These are phyloP conservation scores for Rhynchosporium agropyri DNA, from an alignment of 2,329 filamentous ascomycete species.

Conservation along the genomic window DNA sequence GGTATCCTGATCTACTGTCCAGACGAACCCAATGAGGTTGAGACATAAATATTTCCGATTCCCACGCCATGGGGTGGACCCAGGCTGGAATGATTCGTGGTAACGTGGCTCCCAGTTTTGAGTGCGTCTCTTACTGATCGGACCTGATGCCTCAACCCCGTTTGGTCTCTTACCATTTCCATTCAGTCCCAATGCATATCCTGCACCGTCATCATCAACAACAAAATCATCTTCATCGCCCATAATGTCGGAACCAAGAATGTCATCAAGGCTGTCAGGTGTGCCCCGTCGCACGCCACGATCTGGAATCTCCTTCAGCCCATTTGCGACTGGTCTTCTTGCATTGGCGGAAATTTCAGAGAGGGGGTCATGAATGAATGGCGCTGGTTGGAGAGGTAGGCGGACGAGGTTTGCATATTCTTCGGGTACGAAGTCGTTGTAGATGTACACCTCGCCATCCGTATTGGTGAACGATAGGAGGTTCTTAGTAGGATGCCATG, in stretches of 20 bases:
- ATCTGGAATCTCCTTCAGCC: slow-evolving; percentile 53
- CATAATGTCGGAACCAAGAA: slow-evolving; percentile 64
- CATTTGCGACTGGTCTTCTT: slow-evolving; percentile 58
- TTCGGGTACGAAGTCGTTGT: slow-evolving; percentile 67
- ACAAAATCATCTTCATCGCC: slow-evolving; percentile 75
- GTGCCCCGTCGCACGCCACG: slow-evolving; percentile 61
- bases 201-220: slow-evolving; percentile 91
- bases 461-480: slow-evolving; percentile 88
- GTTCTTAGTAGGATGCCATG: slow-evolving; percentile 91
- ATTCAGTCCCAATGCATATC: slow-evolving; percentile 67
- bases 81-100: slow-evolving; percentile 88
- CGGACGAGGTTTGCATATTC: slow-evolving; percentile 60
- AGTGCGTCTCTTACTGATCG: slow-evolving; percentile 47
- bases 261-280: slow-evolving; percentile 77
- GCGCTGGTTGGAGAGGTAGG: slow-evolving; percentile 70
- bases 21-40: slow-evolving; percentile 91
- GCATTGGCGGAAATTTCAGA: slow-evolving; percentile 69
- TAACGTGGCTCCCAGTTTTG: slow-evolving; percentile 58
- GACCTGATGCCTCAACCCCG: slow-evolving; percentile 45
- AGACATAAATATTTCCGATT: slow-evolving; percentile 92
- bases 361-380: slow-evolving; percentile 81
- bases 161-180: slow-evolving; percentile 68
- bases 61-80: slow-evolving; percentile 93
- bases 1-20: slow-evolving; percentile 94
- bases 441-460: slow-evolving; percentile 91